Conservation (phyloP, 139 green algal species). For the Picochlorum sp. region DNA sequence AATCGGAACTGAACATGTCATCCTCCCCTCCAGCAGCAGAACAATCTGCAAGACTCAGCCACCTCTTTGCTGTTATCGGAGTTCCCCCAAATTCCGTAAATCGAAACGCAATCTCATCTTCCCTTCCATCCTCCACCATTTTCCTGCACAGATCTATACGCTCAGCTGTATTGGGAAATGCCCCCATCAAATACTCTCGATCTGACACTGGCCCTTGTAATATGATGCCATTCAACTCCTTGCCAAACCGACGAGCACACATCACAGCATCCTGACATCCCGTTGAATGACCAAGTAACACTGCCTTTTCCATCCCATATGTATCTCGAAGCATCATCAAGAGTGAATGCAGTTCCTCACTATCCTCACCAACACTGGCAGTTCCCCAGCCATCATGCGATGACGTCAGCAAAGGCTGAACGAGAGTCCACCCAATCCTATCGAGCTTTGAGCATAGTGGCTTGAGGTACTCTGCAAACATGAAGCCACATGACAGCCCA, state of each 20-base stretch:
- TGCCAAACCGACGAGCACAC: slow-evolving; percentile 21
- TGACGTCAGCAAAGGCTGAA: slow-evolving; percentile 48
- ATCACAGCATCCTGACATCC: slow-evolving; percentile 66
- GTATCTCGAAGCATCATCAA: neutral
- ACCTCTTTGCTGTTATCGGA: slow-evolving; percentile 37
- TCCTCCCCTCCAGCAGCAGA: slow-evolving; percentile 24
- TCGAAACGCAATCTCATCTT: slow-evolving; percentile 38
- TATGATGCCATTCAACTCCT: slow-evolving; percentile 29
- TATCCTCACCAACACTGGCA: slow-evolving; percentile 51
- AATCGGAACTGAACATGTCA: slow-evolving; percentile 50
- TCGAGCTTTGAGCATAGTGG: slow-evolving; percentile 27
- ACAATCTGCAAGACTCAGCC: slow-evolving; percentile 19
- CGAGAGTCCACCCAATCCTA: slow-evolving; percentile 28
- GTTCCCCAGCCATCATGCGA: slow-evolving; percentile 56
- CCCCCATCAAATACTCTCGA: slow-evolving; percentile 32
- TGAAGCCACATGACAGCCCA: slow-evolving; percentile 51
- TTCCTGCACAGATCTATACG: neutral
- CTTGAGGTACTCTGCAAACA: slow-evolving; percentile 41
- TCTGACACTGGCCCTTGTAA: slow-evolving; percentile 56
- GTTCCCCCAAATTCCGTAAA: slow-evolving; percentile 19
- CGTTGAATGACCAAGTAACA: slow-evolving; percentile 62
- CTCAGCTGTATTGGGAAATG: slow-evolving; percentile 15
- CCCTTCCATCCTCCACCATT: slow-evolving; percentile 32
- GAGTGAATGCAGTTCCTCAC: slow-evolving; percentile 30
- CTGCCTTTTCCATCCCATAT: slow-evolving; percentile 22